Base-by-base conservation (phyloP, 2,329 filamentous ascomycete genomes). In the Xylariaceae sp. region DNA sequence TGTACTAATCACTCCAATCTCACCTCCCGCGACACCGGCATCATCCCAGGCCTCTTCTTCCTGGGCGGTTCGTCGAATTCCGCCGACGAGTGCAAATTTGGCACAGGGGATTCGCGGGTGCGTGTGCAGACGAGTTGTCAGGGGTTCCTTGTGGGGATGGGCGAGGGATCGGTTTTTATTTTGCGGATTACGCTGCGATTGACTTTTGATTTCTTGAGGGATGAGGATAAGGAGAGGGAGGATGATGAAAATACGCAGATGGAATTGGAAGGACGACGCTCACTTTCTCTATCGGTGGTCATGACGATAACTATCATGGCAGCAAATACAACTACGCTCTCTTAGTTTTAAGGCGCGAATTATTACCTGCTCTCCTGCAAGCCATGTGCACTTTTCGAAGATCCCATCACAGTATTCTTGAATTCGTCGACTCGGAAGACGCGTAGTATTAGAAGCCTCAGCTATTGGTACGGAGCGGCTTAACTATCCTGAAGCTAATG, bases 1-100 rank as follows among this genome's bases (percentile, higher is more conserved):
- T 85, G 67, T 84, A 83, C 70, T 84, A 73, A 64, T 45, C 41
- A 6, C 41, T 13, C 11, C 2, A 66, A 51, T 37, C 51, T 23
- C 15, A 23, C 48, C 37, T 50, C 23, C 17, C 11, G 34, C 44
- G 2, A 39, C 10, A 30, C 53, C 34, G 55, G 54, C 50, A 57
- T 58, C 49, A 60, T 62, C 51, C 7, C 57, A 0, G 57, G 59
- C 10, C 30, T 64, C 53, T 63, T 62, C 56, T 61, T 64, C 52
- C 60, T 63, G 11, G 58, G 58, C 6, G 62, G 62, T 4, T 30
- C 23, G 3, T 49, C 51, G 13, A 53, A 45, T 10, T 18, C 17
- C 17, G 17, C 17, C 17, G 17, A 17, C 17, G 17, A 2, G 17
- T 17, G 17, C 17, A 2, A 17, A 1, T 17, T 17, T 17, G 17